phyloP scores from a whole-genome alignment of 306 rosid species.

The Begonia loranthoides region DNA sequence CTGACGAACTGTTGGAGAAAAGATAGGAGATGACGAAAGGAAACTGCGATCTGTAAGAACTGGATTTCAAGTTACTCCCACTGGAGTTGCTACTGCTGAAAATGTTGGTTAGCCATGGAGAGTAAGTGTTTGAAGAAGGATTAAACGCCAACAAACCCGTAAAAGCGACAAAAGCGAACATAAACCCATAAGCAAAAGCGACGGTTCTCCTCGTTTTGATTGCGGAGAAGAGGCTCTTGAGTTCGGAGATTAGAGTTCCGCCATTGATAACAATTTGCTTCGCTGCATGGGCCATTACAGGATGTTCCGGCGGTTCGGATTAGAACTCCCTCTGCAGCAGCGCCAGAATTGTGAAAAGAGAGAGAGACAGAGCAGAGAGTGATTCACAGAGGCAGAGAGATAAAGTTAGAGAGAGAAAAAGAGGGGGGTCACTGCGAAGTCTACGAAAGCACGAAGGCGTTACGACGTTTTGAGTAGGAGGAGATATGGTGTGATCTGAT shows the following conservation, averaged over 20 bases:
- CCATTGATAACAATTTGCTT: slow-evolving; percentile 42
- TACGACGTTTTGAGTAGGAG: slow-evolving; percentile 3
- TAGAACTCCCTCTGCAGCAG: neutral
- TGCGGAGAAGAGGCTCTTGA: slow-evolving; percentile 38
- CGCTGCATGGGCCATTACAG: slow-evolving; percentile 60
- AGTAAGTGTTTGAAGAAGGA: slow-evolving; percentile 38
- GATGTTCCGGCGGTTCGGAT: neutral
- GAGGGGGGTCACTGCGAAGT: neutral
- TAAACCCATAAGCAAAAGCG: slow-evolving; percentile 50
- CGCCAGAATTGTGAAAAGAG: neutral
- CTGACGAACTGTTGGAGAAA: slow-evolving; percentile 33
- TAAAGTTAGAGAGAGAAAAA: slow-evolving; percentile 1
- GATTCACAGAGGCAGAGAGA: neutral
- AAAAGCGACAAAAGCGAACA: slow-evolving; percentile 46
- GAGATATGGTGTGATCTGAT: neutral
- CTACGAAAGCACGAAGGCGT: slow-evolving; percentile 12
- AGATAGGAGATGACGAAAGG: slow-evolving; percentile 29
- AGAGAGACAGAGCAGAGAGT: neutral
- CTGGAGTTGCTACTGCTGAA: slow-evolving; percentile 12
- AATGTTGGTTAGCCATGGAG: slow-evolving; percentile 54
- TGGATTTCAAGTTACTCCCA: neutral
- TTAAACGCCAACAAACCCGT: slow-evolving; percentile 59
- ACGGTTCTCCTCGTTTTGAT: slow-evolving; percentile 48
- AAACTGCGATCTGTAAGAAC: slow-evolving; percentile 29
- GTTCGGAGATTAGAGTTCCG: slow-evolving; percentile 31